Evolutionary conservation across 2,329 filamentous ascomycete species (phyloP).

Genomic region (Arthrobotrys conoides): DNA sequence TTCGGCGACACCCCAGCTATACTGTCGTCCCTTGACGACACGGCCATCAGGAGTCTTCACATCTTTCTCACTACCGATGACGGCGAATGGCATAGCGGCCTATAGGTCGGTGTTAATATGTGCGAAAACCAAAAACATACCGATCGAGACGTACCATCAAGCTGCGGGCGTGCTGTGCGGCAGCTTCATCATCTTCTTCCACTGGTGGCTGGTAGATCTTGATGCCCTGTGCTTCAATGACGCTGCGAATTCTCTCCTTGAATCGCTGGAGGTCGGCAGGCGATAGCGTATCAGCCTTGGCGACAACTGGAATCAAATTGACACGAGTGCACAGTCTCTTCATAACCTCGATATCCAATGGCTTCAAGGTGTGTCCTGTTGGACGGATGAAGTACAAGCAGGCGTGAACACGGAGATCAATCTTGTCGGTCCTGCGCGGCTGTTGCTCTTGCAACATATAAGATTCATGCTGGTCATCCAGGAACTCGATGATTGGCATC

Average conservation of each 20-base stretch:
- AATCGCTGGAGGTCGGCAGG: constrained; percentile 90
- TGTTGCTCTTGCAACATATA: constrained; percentile 99
- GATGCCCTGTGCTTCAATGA: constrained; percentile 98
- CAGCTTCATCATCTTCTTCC: constrained; percentile 97
- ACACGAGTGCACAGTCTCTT: constrained; percentile 98
- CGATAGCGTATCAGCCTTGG: constrained; percentile 98
- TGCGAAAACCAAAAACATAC: not conserved
- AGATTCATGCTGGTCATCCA: constrained; percentile 99
- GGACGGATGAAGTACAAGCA: constrained; percentile 99
- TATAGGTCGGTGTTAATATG: constrained; percentile 21
- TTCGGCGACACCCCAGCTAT: constrained; percentile 99
- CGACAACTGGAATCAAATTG: constrained; percentile 97
- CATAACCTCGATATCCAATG: constrained; percentile 99
- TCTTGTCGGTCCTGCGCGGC: constrained; percentile 97
- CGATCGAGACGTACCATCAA: constrained; percentile 74
- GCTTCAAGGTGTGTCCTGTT: constrained; percentile 98
- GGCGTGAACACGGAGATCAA: constrained; percentile 97
- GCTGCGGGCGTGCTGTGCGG: constrained; percentile 92
- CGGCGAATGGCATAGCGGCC: constrained; percentile 96
- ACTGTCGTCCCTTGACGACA: constrained; percentile 98
- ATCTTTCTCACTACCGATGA: constrained; percentile 99
- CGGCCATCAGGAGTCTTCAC: constrained; percentile 96
- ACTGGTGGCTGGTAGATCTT: constrained; percentile 99
- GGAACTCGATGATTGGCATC: constrained; percentile 99
- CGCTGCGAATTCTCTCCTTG: constrained; percentile 93